phyloP scores from a whole-genome alignment of 129 eudicot species.

The Smallanthus sonchifolius region DNA sequence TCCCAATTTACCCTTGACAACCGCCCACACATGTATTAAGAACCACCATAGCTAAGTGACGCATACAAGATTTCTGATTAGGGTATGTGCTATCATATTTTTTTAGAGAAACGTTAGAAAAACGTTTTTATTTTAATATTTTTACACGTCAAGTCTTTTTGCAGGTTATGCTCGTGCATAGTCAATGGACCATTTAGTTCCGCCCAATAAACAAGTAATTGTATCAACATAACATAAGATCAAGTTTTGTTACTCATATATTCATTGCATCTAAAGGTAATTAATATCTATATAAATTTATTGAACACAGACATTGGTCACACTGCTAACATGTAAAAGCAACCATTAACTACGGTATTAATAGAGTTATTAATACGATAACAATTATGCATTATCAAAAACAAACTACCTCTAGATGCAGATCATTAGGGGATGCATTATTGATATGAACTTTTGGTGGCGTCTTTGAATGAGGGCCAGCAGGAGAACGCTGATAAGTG shows the following conservation, averaged over 20 bases:
- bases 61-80: background rate
- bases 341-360: conserved; percentile 6
- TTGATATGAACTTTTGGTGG: conserved; percentile 48
- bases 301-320: background rate
- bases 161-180: background rate
- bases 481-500: conserved; percentile 73
- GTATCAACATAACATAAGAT: background rate
- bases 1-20: background rate
- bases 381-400: background rate
- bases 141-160: background rate
- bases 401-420: conserved; percentile 58
- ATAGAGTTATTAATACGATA: background rate
- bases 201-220: background rate
- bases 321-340: background rate
- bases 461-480: conserved; percentile 59
- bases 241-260: conserved; percentile 6
- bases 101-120: background rate
- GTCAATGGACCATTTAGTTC: background rate
- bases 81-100: background rate
- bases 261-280: background rate
- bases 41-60: background rate
- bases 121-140: background rate
- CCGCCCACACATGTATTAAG: background rate
- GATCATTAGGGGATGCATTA: conserved; percentile 47
- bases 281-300: background rate